Evolutionary conservation across 805 yeast species (phyloP).

Genomic region (Candida insectalens): DNA sequence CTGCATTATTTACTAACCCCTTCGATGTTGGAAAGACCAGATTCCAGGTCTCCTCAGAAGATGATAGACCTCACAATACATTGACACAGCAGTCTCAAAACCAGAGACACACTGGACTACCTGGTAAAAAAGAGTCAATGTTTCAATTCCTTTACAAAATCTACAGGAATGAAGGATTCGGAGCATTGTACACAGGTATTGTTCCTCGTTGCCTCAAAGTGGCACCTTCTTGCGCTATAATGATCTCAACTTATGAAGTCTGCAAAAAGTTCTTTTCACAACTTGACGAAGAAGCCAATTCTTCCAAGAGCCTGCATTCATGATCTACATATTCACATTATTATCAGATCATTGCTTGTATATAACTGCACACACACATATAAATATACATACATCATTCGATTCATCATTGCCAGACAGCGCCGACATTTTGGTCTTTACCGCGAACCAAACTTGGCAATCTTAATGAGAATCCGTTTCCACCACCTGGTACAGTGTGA

Average conservation of each 20-base stretch:
- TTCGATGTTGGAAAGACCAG: conserved; percentile 97
- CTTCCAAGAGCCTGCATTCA: conserved; percentile 2
- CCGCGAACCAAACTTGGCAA: no score
- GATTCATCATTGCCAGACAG: not conserved
- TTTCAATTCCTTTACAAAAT: conserved; percentile 56
- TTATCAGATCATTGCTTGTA: no score
- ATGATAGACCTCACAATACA: conserved; percentile 8
- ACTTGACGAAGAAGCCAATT: no score
- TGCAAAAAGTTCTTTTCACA: conserved; percentile 67
- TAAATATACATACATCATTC: not conserved
- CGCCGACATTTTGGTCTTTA: no score
- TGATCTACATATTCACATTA: not conserved
- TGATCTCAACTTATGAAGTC: conserved; percentile 92
- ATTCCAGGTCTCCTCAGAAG: conserved; percentile 54
- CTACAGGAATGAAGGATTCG: conserved; percentile 61
- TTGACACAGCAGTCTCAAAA: conserved; percentile 3
- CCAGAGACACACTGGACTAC: conserved; percentile 2
- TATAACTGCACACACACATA: not conserved
- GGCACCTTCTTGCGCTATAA: conserved; percentile 96
- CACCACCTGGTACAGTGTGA: no score
- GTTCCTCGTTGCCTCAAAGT: conserved; percentile 82
- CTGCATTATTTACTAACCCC: conserved; percentile 86
- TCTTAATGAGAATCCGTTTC: no score
- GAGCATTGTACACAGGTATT: conserved; percentile 80
- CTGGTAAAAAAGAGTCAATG: conserved; percentile 40